Percentiles rank a stretch among this genome's conserved stretches.
These are phyloP conservation scores for Citrus inodora DNA, from an alignment of 345 rosid species.

Conservation along the genomic window DNA sequence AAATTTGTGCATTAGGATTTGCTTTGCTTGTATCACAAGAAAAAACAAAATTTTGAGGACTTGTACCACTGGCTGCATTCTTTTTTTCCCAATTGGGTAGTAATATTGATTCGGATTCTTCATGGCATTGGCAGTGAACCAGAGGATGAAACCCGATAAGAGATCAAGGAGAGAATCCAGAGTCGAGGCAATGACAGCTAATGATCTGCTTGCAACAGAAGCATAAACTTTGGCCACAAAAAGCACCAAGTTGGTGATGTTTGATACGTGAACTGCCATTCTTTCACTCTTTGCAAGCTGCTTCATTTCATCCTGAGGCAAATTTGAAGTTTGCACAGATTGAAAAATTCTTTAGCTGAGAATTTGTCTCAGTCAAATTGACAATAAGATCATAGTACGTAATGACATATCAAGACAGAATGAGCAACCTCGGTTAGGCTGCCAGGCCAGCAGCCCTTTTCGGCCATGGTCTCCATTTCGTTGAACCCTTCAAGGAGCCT, in stretches of 20 bases:
- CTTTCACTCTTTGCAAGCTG: conserved; percentile 64
- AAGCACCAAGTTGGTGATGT: conserved; percentile 57
- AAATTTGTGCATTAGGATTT: background rate
- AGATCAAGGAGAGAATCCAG: conserved; percentile 83
- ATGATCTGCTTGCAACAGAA: conserved; percentile 61
- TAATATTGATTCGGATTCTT: conserved; percentile 56
- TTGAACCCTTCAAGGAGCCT: conserved; percentile 65
- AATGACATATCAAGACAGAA: background rate
- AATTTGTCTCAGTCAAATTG: background rate
- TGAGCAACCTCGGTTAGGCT: conserved; percentile 57
- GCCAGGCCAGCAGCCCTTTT: conserved; percentile 46
- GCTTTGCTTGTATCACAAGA: background rate
- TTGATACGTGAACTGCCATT: conserved; percentile 59
- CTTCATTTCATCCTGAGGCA: conserved; percentile 64
- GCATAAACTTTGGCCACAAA: conserved; percentile 76
- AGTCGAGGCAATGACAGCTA: conserved; percentile 86
- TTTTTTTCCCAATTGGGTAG: conserved; percentile 80
- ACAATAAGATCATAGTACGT: background rate
- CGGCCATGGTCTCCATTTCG: conserved; percentile 71
- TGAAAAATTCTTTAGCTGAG: no score
- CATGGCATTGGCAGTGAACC: conserved; percentile 87
- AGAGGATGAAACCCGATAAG: conserved; percentile 73
- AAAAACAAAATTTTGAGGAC: conserved; percentile 4
- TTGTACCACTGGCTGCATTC: conserved; percentile 84
- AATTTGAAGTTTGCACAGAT: background rate